A percentile compares a stretch with the other conserved stretches of the same genome.
These are phyloP conservation scores for Candida rishiriensis DNA, from an alignment of 805 yeast genomes.

Conservation along the genomic window DNA sequence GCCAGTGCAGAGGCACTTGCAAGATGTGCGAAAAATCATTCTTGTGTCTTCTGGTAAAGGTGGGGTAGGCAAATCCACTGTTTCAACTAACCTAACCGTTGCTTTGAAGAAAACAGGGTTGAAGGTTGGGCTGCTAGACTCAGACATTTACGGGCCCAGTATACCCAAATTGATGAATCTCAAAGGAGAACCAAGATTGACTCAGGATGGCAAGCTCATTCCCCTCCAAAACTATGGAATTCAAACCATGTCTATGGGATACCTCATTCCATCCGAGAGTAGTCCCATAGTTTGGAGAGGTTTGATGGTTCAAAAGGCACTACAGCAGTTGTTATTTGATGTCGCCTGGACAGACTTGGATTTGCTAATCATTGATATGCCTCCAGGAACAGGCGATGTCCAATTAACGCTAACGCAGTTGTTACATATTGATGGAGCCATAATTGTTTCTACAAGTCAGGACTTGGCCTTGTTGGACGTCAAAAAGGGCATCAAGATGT, in stretches of 20 bases:
- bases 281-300: slow-evolving; percentile 85
- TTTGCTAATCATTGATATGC: slow-evolving; percentile 73
- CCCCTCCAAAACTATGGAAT: slow-evolving; percentile 74
- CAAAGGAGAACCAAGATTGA: slow-evolving; percentile 61
- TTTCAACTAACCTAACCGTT: slow-evolving; percentile 63
- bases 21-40: slow-evolving; percentile 57
- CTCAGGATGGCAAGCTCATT: slow-evolving; percentile 46
- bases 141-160: slow-evolving; percentile 83
- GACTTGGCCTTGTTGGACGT: slow-evolving; percentile 81
- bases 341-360: slow-evolving; percentile 72
- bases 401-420: slow-evolving; percentile 81
- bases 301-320: slow-evolving; percentile 78
- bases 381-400: slow-evolving; percentile 90
- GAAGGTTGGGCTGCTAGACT: slow-evolving; percentile 68
- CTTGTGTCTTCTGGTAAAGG: slow-evolving; percentile 77
- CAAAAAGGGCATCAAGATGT: slow-evolving; percentile 75
- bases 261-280: slow-evolving; percentile 57
- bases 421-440: slow-evolving; percentile 70
- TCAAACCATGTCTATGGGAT: slow-evolving; percentile 89
- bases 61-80: slow-evolving; percentile 80
- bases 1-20: slow-evolving; percentile 51
- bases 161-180: slow-evolving; percentile 69
- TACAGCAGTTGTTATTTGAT: slow-evolving; percentile 78
- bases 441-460: slow-evolving; percentile 82
- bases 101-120: slow-evolving; percentile 51